Conservation (phyloP, 2,329 filamentous ascomycete genomes). For the Botrytis sinoallii region DNA sequence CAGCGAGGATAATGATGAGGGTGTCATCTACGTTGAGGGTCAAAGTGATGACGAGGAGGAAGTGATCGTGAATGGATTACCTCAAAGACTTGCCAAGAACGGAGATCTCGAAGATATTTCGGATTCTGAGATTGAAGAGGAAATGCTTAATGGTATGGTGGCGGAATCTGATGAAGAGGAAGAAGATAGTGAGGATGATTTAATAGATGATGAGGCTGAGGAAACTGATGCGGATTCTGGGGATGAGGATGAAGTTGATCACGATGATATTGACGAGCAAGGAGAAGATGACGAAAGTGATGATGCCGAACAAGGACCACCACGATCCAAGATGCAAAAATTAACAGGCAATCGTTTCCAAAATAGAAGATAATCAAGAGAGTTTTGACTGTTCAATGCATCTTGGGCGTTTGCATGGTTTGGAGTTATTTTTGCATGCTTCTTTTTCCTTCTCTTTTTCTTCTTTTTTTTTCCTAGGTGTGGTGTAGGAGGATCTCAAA, state of each 20-base stretch:
- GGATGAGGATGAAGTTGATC: constrained; percentile 46
- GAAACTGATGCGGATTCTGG: constrained; percentile 40
- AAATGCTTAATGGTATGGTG: constrained; percentile 45
- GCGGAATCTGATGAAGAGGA: constrained; percentile 50
- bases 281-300: constrained; percentile 45
- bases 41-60: constrained; percentile 55
- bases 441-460: not conserved
- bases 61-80: constrained; percentile 42
- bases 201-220: constrained; percentile 52
- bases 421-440: constrained; percentile 26
- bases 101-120: constrained; percentile 29
- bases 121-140: constrained; percentile 36
- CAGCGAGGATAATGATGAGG: constrained; percentile 46
- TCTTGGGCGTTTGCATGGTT: constrained; percentile 30
- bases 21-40: constrained; percentile 85
- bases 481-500: not conserved
- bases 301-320: constrained; percentile 35
- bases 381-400: constrained; percentile 3
- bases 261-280: constrained; percentile 44
- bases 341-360: constrained; percentile 21
- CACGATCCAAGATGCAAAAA: constrained; percentile 34
- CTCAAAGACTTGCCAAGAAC: constrained; percentile 25
- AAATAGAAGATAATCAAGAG: constrained; percentile 24
- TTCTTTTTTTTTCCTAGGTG: not conserved
- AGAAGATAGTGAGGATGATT: constrained; percentile 41